Evolutionary conservation across 2,329 filamentous ascomycete species (phyloP), one percentile per base, ranked within the genome.

Genomic region (Onygenales sp.): DNA sequence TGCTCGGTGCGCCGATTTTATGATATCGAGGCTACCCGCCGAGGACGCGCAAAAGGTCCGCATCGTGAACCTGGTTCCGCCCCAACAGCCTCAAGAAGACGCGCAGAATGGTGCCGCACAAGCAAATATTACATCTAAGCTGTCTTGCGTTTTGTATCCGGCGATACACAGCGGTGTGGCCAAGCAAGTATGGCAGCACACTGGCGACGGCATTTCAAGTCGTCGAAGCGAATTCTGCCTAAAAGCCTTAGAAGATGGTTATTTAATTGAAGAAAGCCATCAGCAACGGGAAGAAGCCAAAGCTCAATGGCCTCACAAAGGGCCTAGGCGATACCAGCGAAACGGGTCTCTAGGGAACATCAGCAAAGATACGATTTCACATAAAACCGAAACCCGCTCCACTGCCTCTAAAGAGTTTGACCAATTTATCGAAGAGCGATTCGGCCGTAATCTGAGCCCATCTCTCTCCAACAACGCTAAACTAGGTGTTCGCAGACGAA

Each of bases 181-280:
- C n/a, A 97, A 96, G 69, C 82, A 90, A 63, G 96, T 95, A 64
- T 98, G 93, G 93, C 93, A 97, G 68, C 93, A 98, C 69, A 87
- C 88, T 0, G 93, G 93, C 17, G 91, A 95, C 57, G 93, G 93
- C 13, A 78, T 95, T 11, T 96, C 91, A 0, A 96, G 91, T 67
- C 84, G 93, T 49, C 82, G 90, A 42, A 91, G 89, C 36, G 92
- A 96, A 66, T 96, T 95, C 69, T 95, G 88, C 65, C 83, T 90
- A 56, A 76, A 79, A 43, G 78, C 92, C 1, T 81, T 94, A 58
- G 79, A 79, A 39, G 84, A 92, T 57, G 84, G 84, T 0, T 74
- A 87, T 43, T 74, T 88, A 49, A 75, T 81, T 2, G 76, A 83
- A 51, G 66, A 67, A 35, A 71, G 66, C 50, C 69, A 65, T 21